These are phyloP conservation scores for Coemansia asiatica DNA, from an alignment of 192 early-diverging fungal species.

Conservation along the genomic window DNA sequence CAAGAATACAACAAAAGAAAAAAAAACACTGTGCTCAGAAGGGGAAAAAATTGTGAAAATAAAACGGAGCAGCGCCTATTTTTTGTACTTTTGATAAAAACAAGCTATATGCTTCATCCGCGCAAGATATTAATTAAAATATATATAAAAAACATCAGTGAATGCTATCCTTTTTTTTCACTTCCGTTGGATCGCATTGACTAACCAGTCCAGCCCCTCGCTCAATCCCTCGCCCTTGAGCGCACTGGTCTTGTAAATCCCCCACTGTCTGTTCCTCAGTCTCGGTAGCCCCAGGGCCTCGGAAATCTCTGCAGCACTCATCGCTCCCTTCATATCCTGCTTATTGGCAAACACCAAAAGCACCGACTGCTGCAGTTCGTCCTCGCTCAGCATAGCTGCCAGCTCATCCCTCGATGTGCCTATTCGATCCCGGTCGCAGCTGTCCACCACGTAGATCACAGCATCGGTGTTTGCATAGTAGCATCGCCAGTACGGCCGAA, in stretches of 20 bases:
- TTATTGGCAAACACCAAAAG: conserved; percentile 97
- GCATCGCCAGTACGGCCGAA: conserved; percentile 97
- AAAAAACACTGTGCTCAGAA: conserved; percentile 1
- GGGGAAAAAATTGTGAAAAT: background rate
- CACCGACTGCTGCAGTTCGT: conserved; percentile 85
- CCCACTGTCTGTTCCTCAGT: conserved; percentile 89
- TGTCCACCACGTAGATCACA: conserved; percentile 97
- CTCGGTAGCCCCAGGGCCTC: conserved; percentile 80
- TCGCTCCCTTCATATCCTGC: conserved; percentile 94
- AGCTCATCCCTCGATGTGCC: conserved; percentile 86
- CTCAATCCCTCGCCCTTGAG: conserved; percentile 91
- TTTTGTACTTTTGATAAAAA: too few species aligned
- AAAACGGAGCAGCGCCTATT: too few species aligned
- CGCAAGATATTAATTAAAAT: background rate
- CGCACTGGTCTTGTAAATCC: conserved; percentile 91
- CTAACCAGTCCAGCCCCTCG: conserved; percentile 89
- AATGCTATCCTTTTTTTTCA: background rate
- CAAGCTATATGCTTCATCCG: too few species aligned
- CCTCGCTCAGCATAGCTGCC: conserved; percentile 91
- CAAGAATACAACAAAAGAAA: too few species aligned
- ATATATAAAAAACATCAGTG: background rate
- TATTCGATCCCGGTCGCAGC: conserved; percentile 86
- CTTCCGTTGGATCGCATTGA: conserved; percentile 44
- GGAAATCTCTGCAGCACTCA: conserved; percentile 85
- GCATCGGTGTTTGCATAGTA: conserved; percentile 99